Base-by-base conservation (phyloP, 179 eudicot genomes). In the Heliamphora ciliata region DNA sequence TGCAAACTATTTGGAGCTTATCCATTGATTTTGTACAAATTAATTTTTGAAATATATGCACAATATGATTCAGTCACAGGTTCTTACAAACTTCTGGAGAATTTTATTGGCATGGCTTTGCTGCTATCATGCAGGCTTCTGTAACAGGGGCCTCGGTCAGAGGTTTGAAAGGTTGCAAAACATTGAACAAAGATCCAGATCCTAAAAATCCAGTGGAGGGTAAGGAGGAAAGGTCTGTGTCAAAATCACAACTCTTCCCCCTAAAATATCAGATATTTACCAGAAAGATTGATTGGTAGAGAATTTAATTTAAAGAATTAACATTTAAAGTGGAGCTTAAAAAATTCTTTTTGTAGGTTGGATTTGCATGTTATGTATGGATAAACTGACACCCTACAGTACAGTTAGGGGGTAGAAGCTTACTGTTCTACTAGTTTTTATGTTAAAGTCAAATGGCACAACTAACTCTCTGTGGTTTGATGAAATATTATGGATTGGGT, bases 111-210 rank as follows among this genome's bases (percentile, higher is more conserved):
- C 81, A 69, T 63, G 72, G 40, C 76, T 73, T 85, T 72, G 66
- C 44, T 58, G 73, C 83, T 80, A 68, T 81, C 52, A 72, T 86
- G 84, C 93, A 96, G 99, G 99, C 98, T 81, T 88, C 97, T 48
- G 92, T 88, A 61, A 78, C 92, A 4, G 94, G 91, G 54, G 94
- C 94, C 63, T 87, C 93, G 17, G 97, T 96, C 59, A 87, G 81
- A 61, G 98, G 99, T 67, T 86, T 96, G 81, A 93, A 92, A 88
- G 98, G 97, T 67, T 89, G 98, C 89, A 96, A 93, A 81, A 94
- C 99, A 69, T 90, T 96, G 74, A 94, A 94, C 90, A 96, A 94
- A 87, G 97, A 89, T 82, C 92, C 92, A 6, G 99, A 96, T 87
- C 99, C 98, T 44, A 90, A 89, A 81, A 96, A 96, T 82, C 99